phyloP scores from a whole-genome alignment of 805 yeast genomes.

The Millerago galiae region DNA sequence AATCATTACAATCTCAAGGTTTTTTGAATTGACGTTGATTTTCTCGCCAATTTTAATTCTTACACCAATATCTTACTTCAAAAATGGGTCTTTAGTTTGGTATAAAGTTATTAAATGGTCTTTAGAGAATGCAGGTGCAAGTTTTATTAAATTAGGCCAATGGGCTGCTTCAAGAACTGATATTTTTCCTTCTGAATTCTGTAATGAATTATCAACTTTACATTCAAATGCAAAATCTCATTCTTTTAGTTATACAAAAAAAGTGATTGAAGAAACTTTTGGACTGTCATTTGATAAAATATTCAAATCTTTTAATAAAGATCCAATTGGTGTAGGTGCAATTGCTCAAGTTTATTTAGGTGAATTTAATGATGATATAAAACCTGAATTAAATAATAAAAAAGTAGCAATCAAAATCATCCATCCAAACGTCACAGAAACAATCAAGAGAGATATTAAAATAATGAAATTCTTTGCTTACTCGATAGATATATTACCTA shows the following conservation, averaged over 20 bases:
- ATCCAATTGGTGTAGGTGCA: conserved; percentile 95
- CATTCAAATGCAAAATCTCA: conserved; percentile 85
- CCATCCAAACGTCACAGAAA: conserved; percentile 77
- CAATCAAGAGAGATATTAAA: conserved; percentile 71
- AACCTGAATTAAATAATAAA: conserved; percentile 32
- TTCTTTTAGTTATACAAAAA: conserved; percentile 51
- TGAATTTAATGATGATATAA: conserved; percentile 42
- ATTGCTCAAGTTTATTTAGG: conserved; percentile 94
- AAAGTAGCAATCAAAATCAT: conserved; percentile 87
- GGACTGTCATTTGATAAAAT: conserved; percentile 52
- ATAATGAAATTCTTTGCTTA: conserved; percentile 81
- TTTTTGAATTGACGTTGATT: conserved; percentile 56
- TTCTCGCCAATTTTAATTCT: conserved; percentile 64
- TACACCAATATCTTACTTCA: conserved; percentile 51
- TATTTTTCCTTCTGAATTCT: conserved; percentile 73
- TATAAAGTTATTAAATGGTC: conserved; percentile 54
- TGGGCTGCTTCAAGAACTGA: conserved; percentile 99
- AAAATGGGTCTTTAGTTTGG: conserved; percentile 68
- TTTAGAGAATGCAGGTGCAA: conserved; percentile 86
- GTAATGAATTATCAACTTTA: conserved; percentile 65
- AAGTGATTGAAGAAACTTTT: conserved; percentile 54
- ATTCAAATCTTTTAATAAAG: conserved; percentile 68
- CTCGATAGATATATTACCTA: conserved; percentile 66
- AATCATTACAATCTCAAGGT: conserved; percentile 56
- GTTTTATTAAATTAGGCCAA: conserved; percentile 88